Base-by-base conservation (phyloP, 192 early-diverging fungal species). In the Radiomyces spectabilis region DNA sequence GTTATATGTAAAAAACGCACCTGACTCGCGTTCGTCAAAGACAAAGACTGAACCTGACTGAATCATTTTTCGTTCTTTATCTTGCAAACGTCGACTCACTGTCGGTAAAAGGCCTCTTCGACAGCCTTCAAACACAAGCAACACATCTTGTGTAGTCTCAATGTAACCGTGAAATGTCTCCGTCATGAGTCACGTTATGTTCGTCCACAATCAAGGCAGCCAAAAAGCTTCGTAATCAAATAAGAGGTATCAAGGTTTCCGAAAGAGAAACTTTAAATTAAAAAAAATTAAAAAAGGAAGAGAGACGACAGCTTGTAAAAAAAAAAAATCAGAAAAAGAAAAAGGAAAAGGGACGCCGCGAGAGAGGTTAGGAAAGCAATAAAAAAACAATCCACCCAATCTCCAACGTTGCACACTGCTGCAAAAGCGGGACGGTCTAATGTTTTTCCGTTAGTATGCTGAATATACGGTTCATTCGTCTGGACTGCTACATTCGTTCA, bases 11-110 rank as follows among this genome's bases (percentile, higher is more conserved):
- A n/a, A n/a, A n/a, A n/a, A n/a, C n/a, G n/a, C 47, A 58, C 64
- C 82, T 32, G 84, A 84, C 57, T 90, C 86, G 45, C 80, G 72
- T 68, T 93, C 89, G 57, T 91, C 85, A 75, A 90, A 93, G 35
- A 93, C 85, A 37, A 91, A 85, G n/a, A 92, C 76, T 3, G 85
- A 83, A 27, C 91, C 91, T 12, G 81, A 84, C 41, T 70, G 57
- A 39, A 93, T 85, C 38, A 77, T 72, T 40, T 76, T 75, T 57
- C 85, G 79, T 53, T 93, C 87, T 45, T 69, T 64, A 25, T 88
- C 86, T 53, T 84, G 83, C 6, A 90, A 74, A 18, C 90, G 73
- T n/a, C 84, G 71, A 24, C 73, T 70, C 32, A 92, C 77, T 45
- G 78, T 82, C 10, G 84, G 81, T 21, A 92, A 50, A 1, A 85